Conservation (phyloP, 2,329 filamentous ascomycete genomes). For the Monosporascus ibericus region DNA sequence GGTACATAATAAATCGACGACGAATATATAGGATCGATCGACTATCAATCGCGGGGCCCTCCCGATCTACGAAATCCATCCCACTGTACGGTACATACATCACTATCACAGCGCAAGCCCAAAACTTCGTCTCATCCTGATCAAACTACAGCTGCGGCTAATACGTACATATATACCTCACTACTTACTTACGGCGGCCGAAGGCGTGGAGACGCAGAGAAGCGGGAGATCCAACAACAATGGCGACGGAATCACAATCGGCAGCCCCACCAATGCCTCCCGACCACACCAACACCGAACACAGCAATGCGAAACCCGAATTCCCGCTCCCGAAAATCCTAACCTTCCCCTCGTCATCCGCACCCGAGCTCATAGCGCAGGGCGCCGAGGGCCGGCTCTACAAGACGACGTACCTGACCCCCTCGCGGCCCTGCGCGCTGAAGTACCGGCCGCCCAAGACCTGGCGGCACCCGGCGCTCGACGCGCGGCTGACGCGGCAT, state of each 20-base stretch:
- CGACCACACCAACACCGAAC: constrained; percentile 3
- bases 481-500: constrained; percentile 78
- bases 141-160: too few species aligned
- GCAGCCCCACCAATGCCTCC: constrained; percentile 4
- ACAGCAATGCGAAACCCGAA: constrained; percentile 12
- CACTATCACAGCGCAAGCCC: background rate
- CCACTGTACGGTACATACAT: too few species aligned
- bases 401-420: constrained; percentile 71
- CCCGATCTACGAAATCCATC: background rate
- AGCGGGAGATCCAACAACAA: background rate
- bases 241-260: constrained; percentile 9
- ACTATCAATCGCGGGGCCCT: background rate
- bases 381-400: constrained; percentile 95
- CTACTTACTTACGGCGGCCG: too few species aligned
- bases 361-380: constrained; percentile 73
- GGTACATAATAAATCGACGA: too few species aligned
- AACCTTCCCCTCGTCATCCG: constrained; percentile 50
- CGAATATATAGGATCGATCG: background rate
- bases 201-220: too few species aligned
- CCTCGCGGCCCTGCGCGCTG: constrained; percentile 65
- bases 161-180: too few species aligned
- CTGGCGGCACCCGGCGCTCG: constrained; percentile 86
- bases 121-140: background rate
- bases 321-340: constrained; percentile 60
- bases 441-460: constrained; percentile 89